Evolutionary conservation across 345 rosid genomes (phyloP).

Genomic region (Trapa incisa): DNA sequence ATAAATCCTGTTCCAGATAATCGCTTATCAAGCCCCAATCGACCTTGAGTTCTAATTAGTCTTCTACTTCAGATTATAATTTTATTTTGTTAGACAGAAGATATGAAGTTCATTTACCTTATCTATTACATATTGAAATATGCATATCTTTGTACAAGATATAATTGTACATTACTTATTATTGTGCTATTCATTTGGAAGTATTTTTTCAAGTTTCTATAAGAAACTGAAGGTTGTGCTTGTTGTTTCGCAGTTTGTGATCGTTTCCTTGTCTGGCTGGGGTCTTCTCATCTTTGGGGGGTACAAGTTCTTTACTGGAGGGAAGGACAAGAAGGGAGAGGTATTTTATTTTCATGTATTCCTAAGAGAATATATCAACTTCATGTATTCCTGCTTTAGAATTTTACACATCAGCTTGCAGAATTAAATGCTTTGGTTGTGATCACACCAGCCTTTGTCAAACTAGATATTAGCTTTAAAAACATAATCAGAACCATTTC

Average conservation of each 20-base stretch:
- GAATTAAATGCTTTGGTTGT: no score
- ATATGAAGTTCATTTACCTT: no score
- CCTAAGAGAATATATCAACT: neutral
- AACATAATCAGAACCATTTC: neutral
- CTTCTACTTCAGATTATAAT: neutral
- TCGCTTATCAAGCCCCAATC: neutral
- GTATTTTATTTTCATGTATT: slow-evolving; percentile 13
- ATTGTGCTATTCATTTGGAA: neutral
- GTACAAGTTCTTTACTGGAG: slow-evolving; percentile 39
- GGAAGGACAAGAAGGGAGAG: slow-evolving; percentile 47
- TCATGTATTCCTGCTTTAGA: neutral
- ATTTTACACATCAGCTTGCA: no score
- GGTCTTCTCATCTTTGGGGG: slow-evolving; percentile 41
- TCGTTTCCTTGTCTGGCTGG: slow-evolving; percentile 56
- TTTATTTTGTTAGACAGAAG: no score
- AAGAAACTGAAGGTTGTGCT: slow-evolving; percentile 13
- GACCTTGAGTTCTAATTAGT: neutral
- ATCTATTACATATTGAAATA: no score
- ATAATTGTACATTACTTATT: no score
- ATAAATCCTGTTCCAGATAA: neutral
- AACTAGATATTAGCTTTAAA: neutral
- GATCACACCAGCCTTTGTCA: no score
- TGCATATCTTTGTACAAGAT: no score
- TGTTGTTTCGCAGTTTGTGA: slow-evolving; percentile 46
- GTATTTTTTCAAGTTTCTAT: slow-evolving; percentile 1